These are phyloP conservation scores for Trichoderma guizhouense DNA, from an alignment of 2,329 filamentous ascomycete species.

Conservation along the genomic window DNA sequence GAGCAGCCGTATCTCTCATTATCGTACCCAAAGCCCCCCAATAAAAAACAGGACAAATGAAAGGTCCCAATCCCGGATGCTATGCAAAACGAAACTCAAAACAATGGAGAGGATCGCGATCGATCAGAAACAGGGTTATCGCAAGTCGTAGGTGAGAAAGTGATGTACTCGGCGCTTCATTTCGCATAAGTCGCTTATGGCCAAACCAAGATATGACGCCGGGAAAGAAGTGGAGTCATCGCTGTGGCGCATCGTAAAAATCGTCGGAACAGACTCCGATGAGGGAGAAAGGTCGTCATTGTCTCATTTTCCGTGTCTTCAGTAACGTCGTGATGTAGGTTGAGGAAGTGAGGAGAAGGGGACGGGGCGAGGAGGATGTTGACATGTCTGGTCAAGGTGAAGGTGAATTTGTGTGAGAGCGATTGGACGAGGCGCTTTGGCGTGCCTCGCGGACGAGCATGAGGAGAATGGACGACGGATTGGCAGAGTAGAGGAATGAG, in stretches of 20 bases:
- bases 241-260: conserved; percentile 13
- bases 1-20: conserved; percentile 10
- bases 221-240: neutral
- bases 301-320: conserved; percentile 30
- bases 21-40: conserved; percentile 17
- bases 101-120: conserved; percentile 6
- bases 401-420: neutral
- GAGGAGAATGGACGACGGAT: conserved; percentile 48
- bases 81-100: conserved; percentile 26
- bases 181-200: conserved; percentile 6
- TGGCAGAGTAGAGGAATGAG: conserved; percentile 46
- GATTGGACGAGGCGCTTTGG: conserved; percentile 38
- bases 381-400: neutral
- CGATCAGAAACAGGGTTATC: conserved; percentile 1
- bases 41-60: conserved; percentile 20
- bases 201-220: neutral
- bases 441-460: conserved; percentile 46
- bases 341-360: conserved; percentile 17
- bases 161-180: conserved; percentile 10
- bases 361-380: neutral
- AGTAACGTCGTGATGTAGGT: conserved; percentile 27
- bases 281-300: conserved; percentile 21
- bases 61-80: conserved; percentile 23
- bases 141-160: conserved; percentile 12
- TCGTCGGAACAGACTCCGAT: conserved; percentile 4